Conservation (phyloP, 305 asterid species). For the Solanum aculeatissimum region DNA sequence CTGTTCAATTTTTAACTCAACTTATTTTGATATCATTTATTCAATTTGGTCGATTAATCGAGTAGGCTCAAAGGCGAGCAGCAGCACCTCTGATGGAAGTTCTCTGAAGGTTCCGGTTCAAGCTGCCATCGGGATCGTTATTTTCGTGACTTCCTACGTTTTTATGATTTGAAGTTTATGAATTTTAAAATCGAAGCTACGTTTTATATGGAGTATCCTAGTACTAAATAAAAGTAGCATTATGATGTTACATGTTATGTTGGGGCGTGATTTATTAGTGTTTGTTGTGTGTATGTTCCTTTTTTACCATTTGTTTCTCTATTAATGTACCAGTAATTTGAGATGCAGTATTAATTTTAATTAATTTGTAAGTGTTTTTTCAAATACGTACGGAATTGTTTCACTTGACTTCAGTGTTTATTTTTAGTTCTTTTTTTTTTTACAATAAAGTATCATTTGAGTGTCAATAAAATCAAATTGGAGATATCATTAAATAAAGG, state of each 20-base stretch:
- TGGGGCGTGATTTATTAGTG: background rate
- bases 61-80: conserved; percentile 30
- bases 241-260: background rate
- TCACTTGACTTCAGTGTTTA: background rate
- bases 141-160: conserved; percentile 8
- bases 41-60: background rate
- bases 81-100: conserved; percentile 17
- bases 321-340: background rate
- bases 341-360: background rate
- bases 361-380: background rate
- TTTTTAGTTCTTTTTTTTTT: no score
- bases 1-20: no score
- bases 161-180: background rate
- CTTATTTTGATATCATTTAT: background rate
- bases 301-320: background rate
- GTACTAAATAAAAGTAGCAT: background rate
- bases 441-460: no score
- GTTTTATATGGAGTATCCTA: background rate
- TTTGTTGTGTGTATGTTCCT: background rate
- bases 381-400: background rate
- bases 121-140: conserved; percentile 1
- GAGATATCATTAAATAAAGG: no score
- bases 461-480: no score
- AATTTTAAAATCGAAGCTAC: background rate
- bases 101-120: background rate